phyloP scores from a whole-genome alignment of 192 early-diverging fungal genomes.

The Coemansia sp. region DNA sequence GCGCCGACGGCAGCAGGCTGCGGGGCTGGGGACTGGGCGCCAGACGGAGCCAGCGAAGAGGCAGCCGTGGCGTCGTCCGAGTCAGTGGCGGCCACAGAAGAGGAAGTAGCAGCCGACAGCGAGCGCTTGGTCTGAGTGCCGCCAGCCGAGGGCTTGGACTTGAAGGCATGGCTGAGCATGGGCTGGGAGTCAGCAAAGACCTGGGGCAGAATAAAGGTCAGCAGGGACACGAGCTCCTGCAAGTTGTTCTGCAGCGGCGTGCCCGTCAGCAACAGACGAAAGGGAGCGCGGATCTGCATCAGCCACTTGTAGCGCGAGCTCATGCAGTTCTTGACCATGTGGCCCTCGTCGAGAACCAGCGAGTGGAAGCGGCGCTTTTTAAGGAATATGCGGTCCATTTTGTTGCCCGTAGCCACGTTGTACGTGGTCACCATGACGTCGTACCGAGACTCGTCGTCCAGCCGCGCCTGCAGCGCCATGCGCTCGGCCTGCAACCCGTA shows the following conservation, averaged over 20 bases:
- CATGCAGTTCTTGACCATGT: conserved; percentile 86
- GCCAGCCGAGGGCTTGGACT: conserved; percentile 19
- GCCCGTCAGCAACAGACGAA: conserved; percentile 73
- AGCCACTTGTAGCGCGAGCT: conserved; percentile 74
- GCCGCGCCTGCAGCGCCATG: conserved; percentile 50
- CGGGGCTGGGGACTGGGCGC: conserved; percentile 27
- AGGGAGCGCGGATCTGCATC: conserved; percentile 58
- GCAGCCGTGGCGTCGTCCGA: conserved; percentile 28
- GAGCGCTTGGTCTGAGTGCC: neutral
- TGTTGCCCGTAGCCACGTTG: conserved; percentile 64
- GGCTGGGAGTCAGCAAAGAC: conserved; percentile 60
- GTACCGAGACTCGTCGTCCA: conserved; percentile 50
- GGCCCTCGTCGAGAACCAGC: conserved; percentile 85
- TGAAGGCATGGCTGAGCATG: conserved; percentile 43
- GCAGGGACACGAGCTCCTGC: conserved; percentile 76
- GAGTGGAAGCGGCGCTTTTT: conserved; percentile 58
- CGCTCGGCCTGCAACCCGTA: conserved; percentile 61
- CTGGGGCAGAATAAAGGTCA: conserved; percentile 83
- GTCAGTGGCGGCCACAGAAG: conserved; percentile 14
- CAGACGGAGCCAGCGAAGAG: conserved; percentile 25
- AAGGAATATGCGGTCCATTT: conserved; percentile 71
- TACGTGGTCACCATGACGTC: conserved; percentile 82
- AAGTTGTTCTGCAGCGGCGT: conserved; percentile 87
- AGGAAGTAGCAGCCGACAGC: neutral
- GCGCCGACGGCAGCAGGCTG: conserved; percentile 13